A percentile compares a stretch with the other conserved stretches of the same genome.
phyloP scores from a whole-genome alignment of 176 grass and related monocot genomes.

The Musa beccarii region DNA sequence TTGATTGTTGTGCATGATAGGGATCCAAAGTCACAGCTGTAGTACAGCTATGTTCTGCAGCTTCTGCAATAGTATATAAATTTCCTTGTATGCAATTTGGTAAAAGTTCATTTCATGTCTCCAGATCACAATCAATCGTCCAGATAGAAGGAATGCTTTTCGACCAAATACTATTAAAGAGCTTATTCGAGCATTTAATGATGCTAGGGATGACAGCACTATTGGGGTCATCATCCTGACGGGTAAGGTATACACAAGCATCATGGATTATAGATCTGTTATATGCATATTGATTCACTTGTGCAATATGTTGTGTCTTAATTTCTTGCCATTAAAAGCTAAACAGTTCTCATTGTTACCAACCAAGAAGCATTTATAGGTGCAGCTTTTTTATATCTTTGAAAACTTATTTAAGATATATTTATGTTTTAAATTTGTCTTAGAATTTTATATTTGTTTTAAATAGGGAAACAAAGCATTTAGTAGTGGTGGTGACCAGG shows the following conservation, averaged over 20 bases:
- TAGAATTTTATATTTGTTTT: constrained; percentile 1
- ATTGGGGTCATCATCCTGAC: constrained; percentile 78
- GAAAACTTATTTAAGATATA: background rate
- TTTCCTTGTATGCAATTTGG: background rate
- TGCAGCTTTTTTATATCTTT: too few species aligned
- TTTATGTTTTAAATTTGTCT: constrained; percentile 6
- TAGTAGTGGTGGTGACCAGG: constrained; percentile 90
- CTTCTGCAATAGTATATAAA: too few species aligned
- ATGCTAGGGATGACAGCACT: constrained; percentile 67
- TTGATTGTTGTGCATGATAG: too few species aligned
- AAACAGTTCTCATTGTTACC: too few species aligned
- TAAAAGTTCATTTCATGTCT: constrained; percentile 5
- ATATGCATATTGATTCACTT: background rate
- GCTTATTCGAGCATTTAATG: constrained; percentile 81
- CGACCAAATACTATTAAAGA: constrained; percentile 87
- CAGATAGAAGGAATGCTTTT: constrained; percentile 84
- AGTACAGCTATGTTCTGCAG: too few species aligned
- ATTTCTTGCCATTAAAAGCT: too few species aligned
- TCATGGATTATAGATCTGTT: background rate
- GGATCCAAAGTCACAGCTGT: too few species aligned
- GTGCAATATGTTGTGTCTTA: background rate
- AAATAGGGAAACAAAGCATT: constrained; percentile 64
- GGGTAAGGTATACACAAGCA: constrained; percentile 44
- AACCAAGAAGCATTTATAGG: background rate
- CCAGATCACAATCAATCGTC: constrained; percentile 92